Evolutionary conservation across 2,329 filamentous ascomycete species (phyloP).

Genomic region (Cladosporium oxysporum): DNA sequence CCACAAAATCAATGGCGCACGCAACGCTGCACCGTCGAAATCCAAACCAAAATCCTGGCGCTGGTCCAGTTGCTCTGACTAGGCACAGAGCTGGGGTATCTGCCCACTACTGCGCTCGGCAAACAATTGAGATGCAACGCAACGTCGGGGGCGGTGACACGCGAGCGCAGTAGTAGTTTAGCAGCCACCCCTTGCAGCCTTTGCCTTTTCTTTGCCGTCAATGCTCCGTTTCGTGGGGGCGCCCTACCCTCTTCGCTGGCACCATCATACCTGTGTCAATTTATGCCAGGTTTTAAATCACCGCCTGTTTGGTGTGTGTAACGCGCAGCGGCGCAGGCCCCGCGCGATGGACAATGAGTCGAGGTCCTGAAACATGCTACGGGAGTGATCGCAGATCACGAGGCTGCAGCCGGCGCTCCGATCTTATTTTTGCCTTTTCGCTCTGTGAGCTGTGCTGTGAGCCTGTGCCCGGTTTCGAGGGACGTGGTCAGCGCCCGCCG

Average conservation of each 20-base stretch:
- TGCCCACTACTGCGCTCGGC: constrained; percentile 10
- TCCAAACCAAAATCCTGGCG: constrained; percentile 18
- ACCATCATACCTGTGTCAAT: neutral
- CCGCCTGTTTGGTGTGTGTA: constrained; percentile 16
- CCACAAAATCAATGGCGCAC: constrained; percentile 15
- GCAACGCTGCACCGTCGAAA: constrained; percentile 6
- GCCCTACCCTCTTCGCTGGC: constrained; percentile 10
- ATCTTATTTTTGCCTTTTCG: constrained; percentile 13
- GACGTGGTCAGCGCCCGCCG: neutral
- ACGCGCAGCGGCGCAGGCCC: constrained; percentile 8
- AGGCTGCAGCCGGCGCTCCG: constrained; percentile 11
- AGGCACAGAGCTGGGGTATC: constrained; percentile 9
- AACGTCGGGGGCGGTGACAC: neutral
- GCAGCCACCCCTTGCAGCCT: constrained; percentile 21
- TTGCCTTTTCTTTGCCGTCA: neutral
- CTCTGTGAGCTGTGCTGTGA: neutral
- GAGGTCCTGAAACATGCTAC: constrained; percentile 12
- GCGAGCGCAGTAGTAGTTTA: neutral
- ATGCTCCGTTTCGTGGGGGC: neutral
- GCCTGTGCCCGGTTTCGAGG: constrained; percentile 14
- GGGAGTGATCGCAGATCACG: constrained; percentile 11
- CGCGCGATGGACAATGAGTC: constrained; percentile 4
- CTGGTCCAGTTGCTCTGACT: neutral
- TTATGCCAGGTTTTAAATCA: constrained; percentile 3
- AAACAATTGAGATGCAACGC: neutral